Conservation (phyloP, 768 basidiomycete species). For the Chiua virens region DNA sequence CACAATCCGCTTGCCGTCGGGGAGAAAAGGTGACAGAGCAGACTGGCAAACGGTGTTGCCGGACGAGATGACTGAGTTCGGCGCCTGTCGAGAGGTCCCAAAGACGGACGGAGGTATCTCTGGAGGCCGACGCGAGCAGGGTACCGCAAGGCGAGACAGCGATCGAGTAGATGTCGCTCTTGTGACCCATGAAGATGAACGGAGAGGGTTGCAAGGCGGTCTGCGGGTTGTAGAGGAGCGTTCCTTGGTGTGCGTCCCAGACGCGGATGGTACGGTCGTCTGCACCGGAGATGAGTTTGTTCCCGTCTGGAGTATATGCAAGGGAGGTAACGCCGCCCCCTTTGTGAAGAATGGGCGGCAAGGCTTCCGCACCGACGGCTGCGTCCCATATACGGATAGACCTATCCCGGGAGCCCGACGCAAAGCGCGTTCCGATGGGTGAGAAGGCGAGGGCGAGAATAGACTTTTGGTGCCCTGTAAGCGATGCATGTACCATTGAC, state of each 20-base stretch:
- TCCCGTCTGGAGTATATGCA: slow-evolving; percentile 31
- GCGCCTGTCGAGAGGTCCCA: slow-evolving; percentile 23
- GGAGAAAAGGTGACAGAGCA: slow-evolving; percentile 28
- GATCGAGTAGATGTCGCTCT: slow-evolving; percentile 25
- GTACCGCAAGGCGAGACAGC: slow-evolving; percentile 31
- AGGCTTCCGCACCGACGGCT: slow-evolving; percentile 10
- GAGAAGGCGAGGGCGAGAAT: slow-evolving; percentile 32
- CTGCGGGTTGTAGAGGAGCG: slow-evolving; percentile 13
- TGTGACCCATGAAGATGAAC: slow-evolving; percentile 20
- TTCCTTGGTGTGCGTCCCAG: slow-evolving; percentile 27
- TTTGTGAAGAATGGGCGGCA: slow-evolving; percentile 16
- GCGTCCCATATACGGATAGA: slow-evolving; percentile 32
- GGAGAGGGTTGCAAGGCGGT: slow-evolving; percentile 3
- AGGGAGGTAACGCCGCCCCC: slow-evolving; percentile 25
- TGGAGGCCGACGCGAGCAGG: slow-evolving; percentile 31
- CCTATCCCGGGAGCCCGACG: slow-evolving; percentile 32
- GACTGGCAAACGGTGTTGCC: slow-evolving; percentile 27
- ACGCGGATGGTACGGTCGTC: slow-evolving; percentile 30
- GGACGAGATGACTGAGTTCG: slow-evolving; percentile 26
- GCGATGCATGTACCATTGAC: slow-evolving; percentile 10
- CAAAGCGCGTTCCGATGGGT: slow-evolving; percentile 23
- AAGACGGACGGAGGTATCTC: slow-evolving; percentile 31
- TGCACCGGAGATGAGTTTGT: slow-evolving; percentile 29
- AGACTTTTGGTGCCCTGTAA: slow-evolving; percentile 25
- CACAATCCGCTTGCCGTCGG: slow-evolving; percentile 27